phyloP scores from a whole-genome alignment of 208 protist species.

The Novymonas esmeraldas region DNA sequence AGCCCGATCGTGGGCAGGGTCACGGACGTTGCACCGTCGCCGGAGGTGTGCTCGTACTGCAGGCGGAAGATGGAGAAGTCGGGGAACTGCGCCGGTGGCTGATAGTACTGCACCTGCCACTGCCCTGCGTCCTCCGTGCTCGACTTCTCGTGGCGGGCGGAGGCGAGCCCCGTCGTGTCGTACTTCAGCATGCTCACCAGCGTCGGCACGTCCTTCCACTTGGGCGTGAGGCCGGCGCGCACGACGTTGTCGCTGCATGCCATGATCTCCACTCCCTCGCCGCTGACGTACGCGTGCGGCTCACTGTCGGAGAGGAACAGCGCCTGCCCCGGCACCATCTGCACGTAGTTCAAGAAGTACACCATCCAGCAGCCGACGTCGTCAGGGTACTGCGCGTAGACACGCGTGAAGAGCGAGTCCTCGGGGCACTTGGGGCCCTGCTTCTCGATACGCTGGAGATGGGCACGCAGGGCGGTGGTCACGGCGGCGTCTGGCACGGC shows the following conservation, averaged over 20 bases:
- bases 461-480: conserved; percentile 49
- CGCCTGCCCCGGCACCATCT: conserved; percentile 93
- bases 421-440: conserved; percentile 43
- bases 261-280: conserved; percentile 98
- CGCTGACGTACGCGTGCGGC: conserved; percentile 98
- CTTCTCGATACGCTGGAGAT: conserved; percentile 50
- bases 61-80: conserved; percentile 88
- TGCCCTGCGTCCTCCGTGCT: conserved; percentile 27
- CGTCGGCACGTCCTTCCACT: conserved; percentile 96
- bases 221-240: conserved; percentile 96
- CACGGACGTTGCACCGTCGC: conserved; percentile 35
- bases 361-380: conserved; percentile 98
- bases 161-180: conserved; percentile 66
- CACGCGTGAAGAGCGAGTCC: conserved; percentile 78
- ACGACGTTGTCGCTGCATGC: conserved; percentile 98
- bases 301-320: conserved; percentile 97
- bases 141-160: conserved; percentile 51
- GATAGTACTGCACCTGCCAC: conserved; percentile 88
- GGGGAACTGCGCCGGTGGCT: conserved; percentile 73
- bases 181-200: conserved; percentile 94
- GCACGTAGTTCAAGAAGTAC: conserved; percentile 97
- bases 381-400: conserved; percentile 94
- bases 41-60: conserved; percentile 52
- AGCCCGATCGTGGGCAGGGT: conserved; percentile 84
- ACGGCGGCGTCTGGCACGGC: conserved; percentile 36